Percentiles rank a stretch among this genome's conserved stretches.
Evolutionary conservation across 2,329 filamentous ascomycete genomes (phyloP).

Genomic region (Fusarium sp.): DNA sequence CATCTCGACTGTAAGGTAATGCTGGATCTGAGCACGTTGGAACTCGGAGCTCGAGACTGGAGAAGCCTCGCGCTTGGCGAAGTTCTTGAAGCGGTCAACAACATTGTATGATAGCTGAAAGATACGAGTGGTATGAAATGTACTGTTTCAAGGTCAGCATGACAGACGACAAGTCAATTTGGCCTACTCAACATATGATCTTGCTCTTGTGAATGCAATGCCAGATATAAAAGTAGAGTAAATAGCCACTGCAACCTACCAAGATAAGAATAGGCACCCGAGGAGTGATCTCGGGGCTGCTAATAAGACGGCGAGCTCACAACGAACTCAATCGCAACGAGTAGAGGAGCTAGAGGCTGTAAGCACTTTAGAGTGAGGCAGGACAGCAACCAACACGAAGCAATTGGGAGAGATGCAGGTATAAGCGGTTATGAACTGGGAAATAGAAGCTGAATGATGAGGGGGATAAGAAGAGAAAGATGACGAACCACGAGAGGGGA

Average conservation of each 20-base stretch:
- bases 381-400: conserved; percentile 14
- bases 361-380: conserved; percentile 17
- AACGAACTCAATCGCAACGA: conserved; percentile 1
- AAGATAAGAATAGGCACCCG: conserved; percentile 14
- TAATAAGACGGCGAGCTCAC: conserved; percentile 7
- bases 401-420: conserved; percentile 4
- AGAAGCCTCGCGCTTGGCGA: conserved; percentile 45
- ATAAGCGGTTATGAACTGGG: conserved; percentile 2
- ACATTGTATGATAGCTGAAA: conserved; percentile 29
- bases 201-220: not conserved
- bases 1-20: conserved; percentile 32
- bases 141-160: conserved; percentile 9
- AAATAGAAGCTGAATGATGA: conserved; percentile 16
- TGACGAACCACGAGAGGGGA: conserved; percentile 28
- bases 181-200: not conserved
- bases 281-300: conserved; percentile 14
- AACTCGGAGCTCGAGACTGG: conserved; percentile 25
- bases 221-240: not conserved
- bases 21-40: conserved; percentile 23
- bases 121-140: conserved; percentile 1
- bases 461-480: conserved; percentile 2
- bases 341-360: not conserved
- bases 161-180: not conserved
- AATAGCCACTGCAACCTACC: conserved; percentile 13
- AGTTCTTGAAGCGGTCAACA: conserved; percentile 43